Percentiles rank a stretch among this genome's conserved stretches.
phyloP scores from a whole-genome alignment of 495 filamentous ascomycete genomes.

The Lophiostoma macrostomum region DNA sequence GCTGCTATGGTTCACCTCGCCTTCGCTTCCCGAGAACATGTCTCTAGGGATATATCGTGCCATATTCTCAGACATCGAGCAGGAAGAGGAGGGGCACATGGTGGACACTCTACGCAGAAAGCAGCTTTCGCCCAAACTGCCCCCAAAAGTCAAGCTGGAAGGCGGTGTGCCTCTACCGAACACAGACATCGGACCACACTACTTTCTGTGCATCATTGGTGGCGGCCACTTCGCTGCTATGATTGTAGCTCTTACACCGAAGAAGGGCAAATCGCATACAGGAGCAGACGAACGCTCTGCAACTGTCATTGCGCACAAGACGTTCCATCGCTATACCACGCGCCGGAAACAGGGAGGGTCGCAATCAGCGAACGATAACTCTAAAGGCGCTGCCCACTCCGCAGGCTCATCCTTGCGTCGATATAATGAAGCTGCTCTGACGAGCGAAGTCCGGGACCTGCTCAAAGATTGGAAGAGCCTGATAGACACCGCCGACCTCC shows the following conservation, averaged over 20 bases:
- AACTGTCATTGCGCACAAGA: slow-evolving; percentile 88
- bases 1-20: slow-evolving; percentile 79
- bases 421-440: slow-evolving; percentile 88
- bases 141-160: slow-evolving; percentile 47
- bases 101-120: slow-evolving; percentile 67
- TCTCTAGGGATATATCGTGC: slow-evolving; percentile 82
- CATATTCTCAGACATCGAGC: slow-evolving; percentile 71
- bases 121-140: slow-evolving; percentile 61
- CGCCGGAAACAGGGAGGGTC: slow-evolving; percentile 92
- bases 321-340: slow-evolving; percentile 96
- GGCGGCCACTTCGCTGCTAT: slow-evolving; percentile 97
- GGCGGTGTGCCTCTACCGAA: slow-evolving; percentile 51
- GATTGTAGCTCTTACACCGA: slow-evolving; percentile 84
- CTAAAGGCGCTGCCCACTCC: slow-evolving; percentile 89
- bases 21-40: slow-evolving; percentile 68
- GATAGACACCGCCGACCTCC: slow-evolving; percentile 75
- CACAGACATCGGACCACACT: slow-evolving; percentile 64
- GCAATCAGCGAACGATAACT: slow-evolving; percentile 86
- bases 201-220: slow-evolving; percentile 97
- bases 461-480: slow-evolving; percentile 76
- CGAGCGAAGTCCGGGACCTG: slow-evolving; percentile 74
- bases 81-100: slow-evolving; percentile 58
- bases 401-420: slow-evolving; percentile 85
- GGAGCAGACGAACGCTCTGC: slow-evolving; percentile 77
- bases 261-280: slow-evolving; percentile 63